These are phyloP conservation scores for Fraxinus nigra DNA, from an alignment of 305 asterid genomes.

Conservation along the genomic window DNA sequence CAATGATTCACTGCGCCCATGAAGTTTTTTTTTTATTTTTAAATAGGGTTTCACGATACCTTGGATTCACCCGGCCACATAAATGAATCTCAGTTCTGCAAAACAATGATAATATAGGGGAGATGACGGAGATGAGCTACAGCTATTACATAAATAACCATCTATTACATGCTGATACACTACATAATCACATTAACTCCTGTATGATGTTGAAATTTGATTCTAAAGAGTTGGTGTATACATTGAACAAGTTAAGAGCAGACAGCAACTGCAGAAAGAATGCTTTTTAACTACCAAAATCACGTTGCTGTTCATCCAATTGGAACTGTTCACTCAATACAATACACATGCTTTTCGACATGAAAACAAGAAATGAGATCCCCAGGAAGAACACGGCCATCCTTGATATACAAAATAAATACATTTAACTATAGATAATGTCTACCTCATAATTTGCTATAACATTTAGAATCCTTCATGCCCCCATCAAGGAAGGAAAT, in stretches of 20 bases:
- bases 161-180: neutral
- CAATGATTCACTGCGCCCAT: neutral
- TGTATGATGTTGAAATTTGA: neutral
- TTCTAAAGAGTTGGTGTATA: neutral
- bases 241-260: slow-evolving; percentile 1
- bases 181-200: neutral
- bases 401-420: slow-evolving; percentile 25
- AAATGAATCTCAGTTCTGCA: neutral
- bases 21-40: neutral
- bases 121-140: neutral
- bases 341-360: slow-evolving; percentile 38
- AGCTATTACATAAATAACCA: neutral
- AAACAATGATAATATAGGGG: neutral
- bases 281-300: slow-evolving; percentile 49
- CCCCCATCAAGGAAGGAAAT: neutral
- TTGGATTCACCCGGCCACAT: neutral
- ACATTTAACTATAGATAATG: neutral
- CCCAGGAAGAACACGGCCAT: slow-evolving; percentile 20
- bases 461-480: slow-evolving; percentile 16
- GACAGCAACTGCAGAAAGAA: slow-evolving; percentile 32
- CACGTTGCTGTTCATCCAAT: slow-evolving; percentile 46
- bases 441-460: slow-evolving; percentile 9
- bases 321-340: slow-evolving; percentile 43
- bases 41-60: neutral
- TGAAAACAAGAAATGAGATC: slow-evolving; percentile 25